A percentile compares a stretch with the other conserved stretches of the same genome.
Evolutionary conservation across 805 yeast species (phyloP).

Genomic region (Priceomyces medius): DNA sequence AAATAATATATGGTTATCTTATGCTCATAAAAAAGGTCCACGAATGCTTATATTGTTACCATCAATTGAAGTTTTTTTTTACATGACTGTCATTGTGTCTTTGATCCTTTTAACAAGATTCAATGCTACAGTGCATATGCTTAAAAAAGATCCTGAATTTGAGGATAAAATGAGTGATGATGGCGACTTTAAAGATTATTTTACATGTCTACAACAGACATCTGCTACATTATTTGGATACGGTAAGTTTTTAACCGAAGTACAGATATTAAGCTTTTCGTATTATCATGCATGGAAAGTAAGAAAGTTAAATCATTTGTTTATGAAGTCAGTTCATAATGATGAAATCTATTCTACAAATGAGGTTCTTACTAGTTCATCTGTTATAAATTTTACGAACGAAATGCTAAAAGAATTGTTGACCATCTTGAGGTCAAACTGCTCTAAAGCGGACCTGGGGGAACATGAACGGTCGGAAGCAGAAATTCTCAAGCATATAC

Average conservation of each 20-base stretch:
- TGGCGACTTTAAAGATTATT: background rate
- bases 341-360: slow-evolving; percentile 2
- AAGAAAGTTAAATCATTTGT: slow-evolving; percentile 5
- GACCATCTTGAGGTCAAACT: background rate
- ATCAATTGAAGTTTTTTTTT: slow-evolving; percentile 1
- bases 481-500: slow-evolving; percentile 5
- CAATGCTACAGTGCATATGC: slow-evolving; percentile 1
- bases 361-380: background rate
- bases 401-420: slow-evolving; percentile 1
- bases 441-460: background rate
- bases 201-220: background rate
- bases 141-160: background rate
- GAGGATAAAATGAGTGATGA: slow-evolving; percentile 2
- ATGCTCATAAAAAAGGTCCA: background rate
- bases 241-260: slow-evolving; percentile 1
- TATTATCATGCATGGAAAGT: slow-evolving; percentile 42
- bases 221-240: background rate
- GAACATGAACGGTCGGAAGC: slow-evolving; percentile 3
- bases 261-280: slow-evolving; percentile 19
- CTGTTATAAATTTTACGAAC: slow-evolving; percentile 1
- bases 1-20: background rate
- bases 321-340: slow-evolving; percentile 1
- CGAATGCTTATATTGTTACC: slow-evolving; percentile 4
- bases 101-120: slow-evolving; percentile 3
- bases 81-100: slow-evolving; percentile 1